Conservation (phyloP, 768 basidiomycete species). For the Pulveroboletus sp. region DNA sequence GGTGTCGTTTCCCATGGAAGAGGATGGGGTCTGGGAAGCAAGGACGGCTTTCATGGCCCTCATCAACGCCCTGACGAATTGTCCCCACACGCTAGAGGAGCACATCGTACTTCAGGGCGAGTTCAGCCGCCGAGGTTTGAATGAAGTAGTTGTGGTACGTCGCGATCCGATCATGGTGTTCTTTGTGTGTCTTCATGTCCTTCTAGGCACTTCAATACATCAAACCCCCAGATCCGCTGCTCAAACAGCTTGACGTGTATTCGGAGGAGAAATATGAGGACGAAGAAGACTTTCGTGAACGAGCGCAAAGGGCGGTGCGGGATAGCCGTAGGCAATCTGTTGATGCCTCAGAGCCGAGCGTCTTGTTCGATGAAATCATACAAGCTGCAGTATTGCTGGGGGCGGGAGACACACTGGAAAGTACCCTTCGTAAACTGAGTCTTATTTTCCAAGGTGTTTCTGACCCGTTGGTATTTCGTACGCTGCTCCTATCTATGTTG, state of each 20-base stretch:
- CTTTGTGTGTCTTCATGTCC: constrained; percentile 1
- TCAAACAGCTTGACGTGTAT: constrained; percentile 80
- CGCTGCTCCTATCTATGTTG: neutral
- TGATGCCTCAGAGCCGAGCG: constrained; percentile 47
- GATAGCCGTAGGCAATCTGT: constrained; percentile 19
- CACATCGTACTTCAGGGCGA: constrained; percentile 81
- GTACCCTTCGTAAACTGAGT: constrained; percentile 55
- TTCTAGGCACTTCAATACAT: constrained; percentile 69
- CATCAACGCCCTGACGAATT: constrained; percentile 76
- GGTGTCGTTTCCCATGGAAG: constrained; percentile 44
- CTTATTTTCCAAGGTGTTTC: constrained; percentile 56
- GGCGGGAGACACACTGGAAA: constrained; percentile 41
- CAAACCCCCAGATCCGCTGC: constrained; percentile 71
- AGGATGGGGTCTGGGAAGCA: constrained; percentile 80
- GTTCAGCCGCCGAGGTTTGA: constrained; percentile 75
- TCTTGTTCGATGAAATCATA: constrained; percentile 59
- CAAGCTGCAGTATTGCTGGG: constrained; percentile 48
- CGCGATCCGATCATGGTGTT: neutral
- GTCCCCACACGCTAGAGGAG: constrained; percentile 74
- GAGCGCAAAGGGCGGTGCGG: constrained; percentile 40
- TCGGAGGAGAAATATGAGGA: constrained; percentile 90
- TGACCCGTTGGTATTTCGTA: constrained; percentile 49
- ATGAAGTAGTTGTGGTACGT: constrained; percentile 81
- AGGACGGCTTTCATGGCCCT: constrained; percentile 73
- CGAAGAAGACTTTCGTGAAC: constrained; percentile 78